phyloP scores from a whole-genome alignment of 805 yeast species.

The Metschnikowia kofuensis region DNA sequence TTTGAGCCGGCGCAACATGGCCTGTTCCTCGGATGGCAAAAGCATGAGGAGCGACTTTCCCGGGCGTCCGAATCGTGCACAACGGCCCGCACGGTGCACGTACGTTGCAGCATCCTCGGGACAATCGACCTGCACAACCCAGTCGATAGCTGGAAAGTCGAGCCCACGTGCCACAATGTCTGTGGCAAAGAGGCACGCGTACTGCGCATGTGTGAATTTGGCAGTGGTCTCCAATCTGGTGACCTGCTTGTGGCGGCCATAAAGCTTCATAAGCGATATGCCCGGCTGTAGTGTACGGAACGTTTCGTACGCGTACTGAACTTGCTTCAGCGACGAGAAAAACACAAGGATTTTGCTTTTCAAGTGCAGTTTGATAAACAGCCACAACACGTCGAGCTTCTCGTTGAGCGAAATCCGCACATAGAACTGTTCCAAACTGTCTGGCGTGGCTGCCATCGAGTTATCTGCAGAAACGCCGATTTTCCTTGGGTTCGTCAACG shows the following conservation, averaged over 20 bases:
- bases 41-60: slow-evolving; percentile 84
- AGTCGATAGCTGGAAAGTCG: slow-evolving; percentile 89
- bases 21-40: slow-evolving; percentile 79
- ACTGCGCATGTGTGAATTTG: slow-evolving; percentile 73
- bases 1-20: slow-evolving; percentile 62
- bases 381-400: slow-evolving; percentile 81
- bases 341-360: slow-evolving; percentile 80
- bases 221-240: slow-evolving; percentile 79
- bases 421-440: slow-evolving; percentile 79
- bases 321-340: slow-evolving; percentile 85
- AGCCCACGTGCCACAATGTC: slow-evolving; percentile 91
- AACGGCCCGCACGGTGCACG: slow-evolving; percentile 87
- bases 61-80: slow-evolving; percentile 80
- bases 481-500: slow-evolving; percentile 58
- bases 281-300: slow-evolving; percentile 90
- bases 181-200: slow-evolving; percentile 82
- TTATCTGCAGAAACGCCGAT: slow-evolving; percentile 39
- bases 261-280: slow-evolving; percentile 77
- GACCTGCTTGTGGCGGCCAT: slow-evolving; percentile 89
- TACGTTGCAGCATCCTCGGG: slow-evolving; percentile 90
- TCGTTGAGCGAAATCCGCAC: slow-evolving; percentile 69
- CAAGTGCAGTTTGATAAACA: slow-evolving; percentile 79
- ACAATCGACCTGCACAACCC: slow-evolving; percentile 92
- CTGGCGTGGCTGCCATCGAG: slow-evolving; percentile 74
- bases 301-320: slow-evolving; percentile 83